A percentile compares a stretch with the other conserved stretches of the same genome.
Conservation (phyloP, 441 rosid species). For the Syzygium syzygioides region DNA sequence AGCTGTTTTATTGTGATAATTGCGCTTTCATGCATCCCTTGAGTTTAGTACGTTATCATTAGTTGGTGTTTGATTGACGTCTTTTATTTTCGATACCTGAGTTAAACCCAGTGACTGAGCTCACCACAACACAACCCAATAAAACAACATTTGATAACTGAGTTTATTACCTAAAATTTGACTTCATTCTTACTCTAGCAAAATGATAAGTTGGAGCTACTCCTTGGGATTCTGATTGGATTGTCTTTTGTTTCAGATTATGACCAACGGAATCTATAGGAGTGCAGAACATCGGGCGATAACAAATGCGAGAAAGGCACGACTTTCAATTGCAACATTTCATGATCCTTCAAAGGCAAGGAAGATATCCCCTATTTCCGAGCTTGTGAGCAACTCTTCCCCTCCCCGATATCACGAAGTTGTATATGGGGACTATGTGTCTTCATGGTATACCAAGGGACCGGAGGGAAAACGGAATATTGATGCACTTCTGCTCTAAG, state of each 20-base stretch:
- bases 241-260: constrained; percentile 32
- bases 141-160: neutral
- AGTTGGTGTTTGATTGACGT: neutral
- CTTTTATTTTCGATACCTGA: neutral
- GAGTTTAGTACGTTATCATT: neutral
- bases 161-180: neutral
- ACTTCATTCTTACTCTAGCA: neutral
- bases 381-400: constrained; percentile 33
- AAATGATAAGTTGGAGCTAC: neutral
- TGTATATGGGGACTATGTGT: constrained; percentile 54
- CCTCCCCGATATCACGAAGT: constrained; percentile 39
- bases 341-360: constrained; percentile 77
- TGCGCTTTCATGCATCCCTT: neutral
- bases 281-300: constrained; percentile 68
- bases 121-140: neutral
- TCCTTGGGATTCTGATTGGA: neutral
- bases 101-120: neutral
- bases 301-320: constrained; percentile 50
- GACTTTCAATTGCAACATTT: constrained; percentile 79
- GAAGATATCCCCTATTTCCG: constrained; percentile 52
- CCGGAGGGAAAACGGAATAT: constrained; percentile 82
- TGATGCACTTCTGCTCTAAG: constrained; percentile 43
- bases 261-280: constrained; percentile 70
- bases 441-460: constrained; percentile 80
- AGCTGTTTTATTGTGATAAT: neutral